These are phyloP conservation scores for Margaritispora aquatica DNA, from an alignment of 495 filamentous ascomycete species.

Conservation along the genomic window DNA sequence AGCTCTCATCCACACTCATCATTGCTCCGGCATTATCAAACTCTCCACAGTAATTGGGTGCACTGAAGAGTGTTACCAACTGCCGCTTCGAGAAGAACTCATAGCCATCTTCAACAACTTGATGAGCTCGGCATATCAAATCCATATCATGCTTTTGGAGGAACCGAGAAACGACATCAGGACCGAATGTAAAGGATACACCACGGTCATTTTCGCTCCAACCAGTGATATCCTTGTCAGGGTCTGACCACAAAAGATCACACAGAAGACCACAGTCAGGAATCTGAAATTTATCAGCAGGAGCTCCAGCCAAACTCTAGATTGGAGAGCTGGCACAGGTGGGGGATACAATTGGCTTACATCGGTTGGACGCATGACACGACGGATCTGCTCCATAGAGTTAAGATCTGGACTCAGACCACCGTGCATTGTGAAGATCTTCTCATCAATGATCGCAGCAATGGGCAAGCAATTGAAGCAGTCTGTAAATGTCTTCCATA, in stretches of 20 bases:
- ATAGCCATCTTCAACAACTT: constrained; percentile 98
- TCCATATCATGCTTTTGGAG: constrained; percentile 99
- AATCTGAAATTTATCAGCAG: constrained; percentile 66
- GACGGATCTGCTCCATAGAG: constrained; percentile 99
- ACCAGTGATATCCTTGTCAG: constrained; percentile 99
- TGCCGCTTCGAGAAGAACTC: constrained; percentile 99
- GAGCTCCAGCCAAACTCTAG: constrained; percentile 29
- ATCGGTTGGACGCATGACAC: constrained; percentile 98
- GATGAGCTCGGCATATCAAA: constrained; percentile 96
- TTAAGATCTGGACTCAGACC: constrained; percentile 96
- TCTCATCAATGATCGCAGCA: constrained; percentile 99
- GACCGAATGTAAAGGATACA: constrained; percentile 98
- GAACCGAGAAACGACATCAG: constrained; percentile 98
- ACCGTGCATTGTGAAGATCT: constrained; percentile 99
- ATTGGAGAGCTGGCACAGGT: constrained; percentile 28
- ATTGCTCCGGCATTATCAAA: constrained; percentile 99
- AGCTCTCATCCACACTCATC: constrained; percentile 99
- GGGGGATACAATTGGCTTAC: constrained; percentile 49
- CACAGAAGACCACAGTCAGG: constrained; percentile 97
- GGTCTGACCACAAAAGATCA: constrained; percentile 97
- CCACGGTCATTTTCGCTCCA: constrained; percentile 99
- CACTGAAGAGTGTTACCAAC: constrained; percentile 94
- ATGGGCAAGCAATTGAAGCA: constrained; percentile 99
- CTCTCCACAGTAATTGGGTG: constrained; percentile 98
- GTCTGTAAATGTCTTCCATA: constrained; percentile 99